A percentile compares a stretch with the other conserved stretches of the same genome.
Conservation (phyloP, 169 alveolate species). For the Plasmodium chabaudi region DNA sequence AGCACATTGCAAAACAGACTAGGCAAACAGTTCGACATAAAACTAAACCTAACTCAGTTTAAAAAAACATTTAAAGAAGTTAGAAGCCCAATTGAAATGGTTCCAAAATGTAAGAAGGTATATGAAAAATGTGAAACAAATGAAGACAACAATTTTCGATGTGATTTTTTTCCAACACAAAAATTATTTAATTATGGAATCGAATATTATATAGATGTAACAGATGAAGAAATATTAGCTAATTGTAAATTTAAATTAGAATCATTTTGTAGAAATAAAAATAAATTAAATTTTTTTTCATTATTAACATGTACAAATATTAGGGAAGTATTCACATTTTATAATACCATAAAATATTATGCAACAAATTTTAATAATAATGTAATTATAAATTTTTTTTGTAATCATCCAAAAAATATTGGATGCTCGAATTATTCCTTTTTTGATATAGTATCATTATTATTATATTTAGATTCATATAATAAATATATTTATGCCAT, state of each 20-base stretch:
- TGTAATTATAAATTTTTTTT: slow-evolving; percentile 32
- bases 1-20: not conserved
- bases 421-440: slow-evolving; percentile 48
- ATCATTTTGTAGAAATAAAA: slow-evolving; percentile 12
- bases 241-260: slow-evolving; percentile 43
- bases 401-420: slow-evolving; percentile 19
- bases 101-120: not conserved
- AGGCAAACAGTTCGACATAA: not conserved
- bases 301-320: slow-evolving; percentile 30
- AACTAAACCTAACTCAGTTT: not conserved
- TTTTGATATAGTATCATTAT: slow-evolving; percentile 18
- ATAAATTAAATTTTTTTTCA: slow-evolving; percentile 40
- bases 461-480: slow-evolving; percentile 38
- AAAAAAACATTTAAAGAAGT: not conserved
- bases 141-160: not conserved
- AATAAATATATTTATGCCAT: slow-evolving; percentile 42
- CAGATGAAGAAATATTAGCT: slow-evolving; percentile 42
- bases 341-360: slow-evolving; percentile 15
- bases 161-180: not conserved
- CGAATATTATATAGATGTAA: slow-evolving; percentile 67
- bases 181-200: slow-evolving; percentile 55
- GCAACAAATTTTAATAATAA: slow-evolving; percentile 8
- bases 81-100: not conserved
- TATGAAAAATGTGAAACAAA: not conserved
- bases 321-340: slow-evolving; percentile 59